Conservation (phyloP, 2,329 filamentous ascomycete genomes). For the Talaromyces marneffei region DNA sequence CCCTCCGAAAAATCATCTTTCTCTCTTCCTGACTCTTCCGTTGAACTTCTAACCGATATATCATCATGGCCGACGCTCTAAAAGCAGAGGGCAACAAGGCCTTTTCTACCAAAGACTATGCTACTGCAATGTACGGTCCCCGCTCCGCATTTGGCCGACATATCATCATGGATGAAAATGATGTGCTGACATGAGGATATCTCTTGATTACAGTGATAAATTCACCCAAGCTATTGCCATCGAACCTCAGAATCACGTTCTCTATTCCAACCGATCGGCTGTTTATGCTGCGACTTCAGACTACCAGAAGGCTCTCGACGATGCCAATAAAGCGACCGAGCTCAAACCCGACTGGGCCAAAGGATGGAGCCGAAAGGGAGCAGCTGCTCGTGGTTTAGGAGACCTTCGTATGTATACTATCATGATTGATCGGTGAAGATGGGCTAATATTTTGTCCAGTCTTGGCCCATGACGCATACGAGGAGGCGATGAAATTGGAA, state of each 20-base stretch:
- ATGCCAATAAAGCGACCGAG: constrained; percentile 89
- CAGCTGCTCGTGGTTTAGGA: constrained; percentile 79
- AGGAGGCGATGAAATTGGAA: constrained; percentile 90
- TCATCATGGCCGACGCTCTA: constrained; percentile 66
- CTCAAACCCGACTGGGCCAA: constrained; percentile 98
- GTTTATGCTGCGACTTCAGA: constrained; percentile 83
- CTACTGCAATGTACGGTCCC: constrained; percentile 78
- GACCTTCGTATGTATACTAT: constrained; percentile 58
- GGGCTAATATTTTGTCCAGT: constrained; percentile 42
- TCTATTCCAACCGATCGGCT: constrained; percentile 94
- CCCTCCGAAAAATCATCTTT: not conserved
- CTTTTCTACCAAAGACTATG: constrained; percentile 94
- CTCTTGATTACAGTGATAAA: constrained; percentile 61
- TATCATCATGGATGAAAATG: not conserved
- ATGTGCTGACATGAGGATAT: not conserved
- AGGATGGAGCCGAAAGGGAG: constrained; percentile 89
- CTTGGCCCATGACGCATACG: constrained; percentile 81
- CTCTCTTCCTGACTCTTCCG: not conserved
- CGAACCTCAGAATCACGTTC: constrained; percentile 86
- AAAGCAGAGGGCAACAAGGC: constrained; percentile 99
- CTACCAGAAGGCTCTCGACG: constrained; percentile 74
- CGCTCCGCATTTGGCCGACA: constrained; percentile 16
- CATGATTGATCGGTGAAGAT: not conserved
- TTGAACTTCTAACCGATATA: not conserved
- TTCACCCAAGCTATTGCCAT: constrained; percentile 89